phyloP scores from a whole-genome alignment of 2,329 filamentous ascomycete species.

The Sphaerulina vaccinii region DNA sequence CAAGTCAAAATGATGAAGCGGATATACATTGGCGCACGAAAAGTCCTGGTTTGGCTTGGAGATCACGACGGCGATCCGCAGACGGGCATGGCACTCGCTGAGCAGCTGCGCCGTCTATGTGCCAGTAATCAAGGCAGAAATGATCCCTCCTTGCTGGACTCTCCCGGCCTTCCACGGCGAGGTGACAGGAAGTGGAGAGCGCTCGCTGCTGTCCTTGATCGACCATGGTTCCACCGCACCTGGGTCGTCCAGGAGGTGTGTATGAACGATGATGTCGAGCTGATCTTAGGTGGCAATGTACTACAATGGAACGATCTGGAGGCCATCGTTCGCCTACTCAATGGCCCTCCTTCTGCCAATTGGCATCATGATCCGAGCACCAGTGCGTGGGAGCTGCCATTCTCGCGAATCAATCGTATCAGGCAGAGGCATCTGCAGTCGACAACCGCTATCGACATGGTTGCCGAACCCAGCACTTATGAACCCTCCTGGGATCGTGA shows the following conservation, averaged over 20 bases:
- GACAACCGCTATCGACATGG: too few species aligned
- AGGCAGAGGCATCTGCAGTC: conserved; percentile 31
- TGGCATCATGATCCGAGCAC: conserved; percentile 33
- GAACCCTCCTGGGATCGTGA: conserved; percentile 11
- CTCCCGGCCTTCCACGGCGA: conserved; percentile 29
- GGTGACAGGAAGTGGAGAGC: conserved; percentile 32
- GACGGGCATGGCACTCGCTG: conserved; percentile 33
- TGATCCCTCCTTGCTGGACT: conserved; percentile 17
- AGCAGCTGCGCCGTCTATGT: conserved; percentile 28
- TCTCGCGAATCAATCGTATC: conserved; percentile 36
- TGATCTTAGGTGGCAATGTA: conserved; percentile 29
- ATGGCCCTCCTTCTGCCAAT: conserved; percentile 26
- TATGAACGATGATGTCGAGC: conserved; percentile 32
- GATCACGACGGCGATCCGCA: conserved; percentile 31
- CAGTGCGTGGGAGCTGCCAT: conserved; percentile 31
- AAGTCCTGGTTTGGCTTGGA: conserved; percentile 36
- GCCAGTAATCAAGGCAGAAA: neutral
- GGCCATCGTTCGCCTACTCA: conserved; percentile 28
- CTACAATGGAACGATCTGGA: conserved; percentile 34
- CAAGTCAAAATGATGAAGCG: conserved; percentile 36
- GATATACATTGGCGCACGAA: conserved; percentile 33
- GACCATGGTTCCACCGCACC: conserved; percentile 35
- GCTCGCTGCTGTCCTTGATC: conserved; percentile 28
- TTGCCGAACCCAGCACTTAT: too few species aligned
- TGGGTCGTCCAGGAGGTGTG: conserved; percentile 38